A percentile compares a stretch with the other conserved stretches of the same genome.
These are phyloP conservation scores for Suillus paluster DNA, from an alignment of 768 basidiomycete genomes.

Conservation along the genomic window DNA sequence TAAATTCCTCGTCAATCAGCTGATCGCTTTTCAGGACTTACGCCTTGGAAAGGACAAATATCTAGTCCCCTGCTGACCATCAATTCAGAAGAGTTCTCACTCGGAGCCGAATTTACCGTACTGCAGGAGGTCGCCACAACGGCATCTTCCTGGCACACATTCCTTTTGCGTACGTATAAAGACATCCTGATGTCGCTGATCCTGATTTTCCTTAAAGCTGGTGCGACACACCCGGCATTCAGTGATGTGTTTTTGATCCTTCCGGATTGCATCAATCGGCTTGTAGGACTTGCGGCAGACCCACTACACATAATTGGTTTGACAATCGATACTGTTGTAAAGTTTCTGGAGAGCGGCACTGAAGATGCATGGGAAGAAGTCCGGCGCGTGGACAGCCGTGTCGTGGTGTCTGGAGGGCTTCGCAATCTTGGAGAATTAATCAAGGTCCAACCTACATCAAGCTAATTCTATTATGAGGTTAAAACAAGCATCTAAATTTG, in stretches of 20 bases:
- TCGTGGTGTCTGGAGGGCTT: background rate
- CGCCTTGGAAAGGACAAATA: constrained; percentile 28
- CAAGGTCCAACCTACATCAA: background rate
- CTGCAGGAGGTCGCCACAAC: constrained; percentile 34
- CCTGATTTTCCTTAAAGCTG: constrained; percentile 18
- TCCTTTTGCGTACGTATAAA: constrained; percentile 11
- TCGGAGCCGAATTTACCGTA: constrained; percentile 39
- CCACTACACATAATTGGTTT: constrained; percentile 21
- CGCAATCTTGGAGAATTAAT: too few species aligned
- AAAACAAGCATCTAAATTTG: too few species aligned
- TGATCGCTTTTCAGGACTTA: constrained; percentile 28
- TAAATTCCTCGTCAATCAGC: constrained; percentile 30
- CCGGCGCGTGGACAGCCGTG: background rate
- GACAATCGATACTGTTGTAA: constrained; percentile 23
- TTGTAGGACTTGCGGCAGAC: constrained; percentile 26
- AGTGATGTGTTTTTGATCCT: constrained; percentile 41
- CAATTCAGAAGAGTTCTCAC: constrained; percentile 46
- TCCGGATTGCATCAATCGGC: constrained; percentile 30
- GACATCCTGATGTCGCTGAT: background rate
- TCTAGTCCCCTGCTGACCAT: constrained; percentile 42
- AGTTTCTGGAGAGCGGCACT: constrained; percentile 21
- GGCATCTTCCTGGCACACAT: constrained; percentile 7
- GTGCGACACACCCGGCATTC: constrained; percentile 38
- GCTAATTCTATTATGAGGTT: background rate
- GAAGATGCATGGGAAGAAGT: constrained; percentile 1